Base-by-base conservation (phyloP, 345 rosid genomes). In the Brassica cretica region DNA sequence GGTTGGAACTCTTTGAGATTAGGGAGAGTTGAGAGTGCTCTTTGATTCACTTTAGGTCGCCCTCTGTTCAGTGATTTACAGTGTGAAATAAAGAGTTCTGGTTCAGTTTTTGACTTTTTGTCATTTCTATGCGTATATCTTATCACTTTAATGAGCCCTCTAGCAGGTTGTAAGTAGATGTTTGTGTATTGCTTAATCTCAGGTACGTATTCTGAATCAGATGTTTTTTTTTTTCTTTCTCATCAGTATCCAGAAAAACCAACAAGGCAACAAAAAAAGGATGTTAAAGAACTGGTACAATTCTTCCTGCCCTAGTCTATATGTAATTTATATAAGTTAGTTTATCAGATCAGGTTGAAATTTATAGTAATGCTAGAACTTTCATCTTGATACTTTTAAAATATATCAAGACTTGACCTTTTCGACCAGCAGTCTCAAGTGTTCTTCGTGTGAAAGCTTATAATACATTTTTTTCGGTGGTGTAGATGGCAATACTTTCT, bases 241-340 rank as follows among this genome's bases (percentile, higher is more conserved):
- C 72, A 82, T 62, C 91, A 95, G 98, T 95, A 95, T 84, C 99
- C 99, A 46, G 99, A 93, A 75, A 87, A 87, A 39, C 99, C 97
- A 72, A 91, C 98, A 10, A 89, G 98, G 77, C 97, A 90, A 76
- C 98, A 95, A 33, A 95, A 89, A 88, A 91, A 85, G 76, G 98
- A 93, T 77, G 93, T 91, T 33, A 95, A 89, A 79, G 96, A 95
- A 76, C 84, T 91, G 96, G 97, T 95, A 89, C 18, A 83, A 30
- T 66, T 69, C 51, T 76, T 68, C 68, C 41, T 6, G 11, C 41
- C 11, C 11, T 70, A 39, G 29, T 46, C 8, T 30, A 24, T 25
- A 32, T 32, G 7, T 32, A 35, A 8, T 14, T 33, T 51, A n/a
- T 25, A 35, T 29, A 62, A 21, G 1, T 37, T 8, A 55, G 24